Evolutionary conservation across 192 early-diverging fungal species (phyloP), one percentile per base, ranked within the genome.

Genomic region (Coemansia sp.): DNA sequence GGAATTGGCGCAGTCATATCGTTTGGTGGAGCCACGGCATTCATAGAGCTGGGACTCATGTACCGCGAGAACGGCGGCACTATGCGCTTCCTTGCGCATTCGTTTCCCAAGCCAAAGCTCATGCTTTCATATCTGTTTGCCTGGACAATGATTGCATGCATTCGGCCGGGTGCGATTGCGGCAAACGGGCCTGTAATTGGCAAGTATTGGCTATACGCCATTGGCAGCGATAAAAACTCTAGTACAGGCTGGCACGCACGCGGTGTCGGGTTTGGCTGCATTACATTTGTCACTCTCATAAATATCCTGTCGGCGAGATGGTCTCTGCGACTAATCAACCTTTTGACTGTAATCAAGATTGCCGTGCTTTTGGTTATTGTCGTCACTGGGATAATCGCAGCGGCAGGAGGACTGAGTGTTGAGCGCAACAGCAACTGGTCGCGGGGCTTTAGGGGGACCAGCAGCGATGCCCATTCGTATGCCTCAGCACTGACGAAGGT

Each of bases 31-130:
- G 91, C 90, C 0, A 80, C 92, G 13, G 93, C 92, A 61, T 98
- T 96, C 71, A 91, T 93, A 11, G 96, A 98, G 75, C 80, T 98
- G 23, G 96, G 96, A 0, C 84, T 94, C 43, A 91, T 91, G 81
- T 86, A 93, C 56, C 92, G 94, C 5, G 72, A 79, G 41, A 93
- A 92, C 67, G 96, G 96, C 59, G 96, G 95, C 32, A 95, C 96
- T 40, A 87, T 91, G 75, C 89, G 89, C 5, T 98, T 96, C 71
- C 77, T 98, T 47, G 84, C 89, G 45, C 86, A 90, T 53, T 91
- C 91, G 6, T 89, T 74, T 60, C 79, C 69, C 3, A 76, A 69
- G 56, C 87, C 87, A 6, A 74, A 67, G 49, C 75, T 79, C 10
- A 40, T 89, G 23, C 62, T 86, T 8, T 65, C 84, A 18, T 89